Evolutionary conservation across 208 protist genomes (phyloP).

Genomic region (Lotmaria passim): DNA sequence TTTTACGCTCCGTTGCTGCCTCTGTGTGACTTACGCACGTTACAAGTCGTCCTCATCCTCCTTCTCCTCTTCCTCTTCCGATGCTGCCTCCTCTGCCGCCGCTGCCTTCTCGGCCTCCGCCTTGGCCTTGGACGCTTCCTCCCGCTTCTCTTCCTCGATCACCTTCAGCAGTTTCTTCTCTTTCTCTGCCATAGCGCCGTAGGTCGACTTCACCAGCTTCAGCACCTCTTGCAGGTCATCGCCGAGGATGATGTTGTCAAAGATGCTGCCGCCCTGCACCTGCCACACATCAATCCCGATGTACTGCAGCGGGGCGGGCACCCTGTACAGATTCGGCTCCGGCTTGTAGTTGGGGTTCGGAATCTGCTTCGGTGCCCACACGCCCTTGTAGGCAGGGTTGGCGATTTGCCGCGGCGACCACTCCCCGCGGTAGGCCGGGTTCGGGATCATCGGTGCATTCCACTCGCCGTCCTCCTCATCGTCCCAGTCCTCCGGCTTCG

Average conservation of each 20-base stretch:
- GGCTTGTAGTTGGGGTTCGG: conserved; percentile 91
- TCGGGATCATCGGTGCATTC: conserved; percentile 85
- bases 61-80: background rate
- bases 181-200: conserved; percentile 34
- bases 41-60: conserved; percentile 13
- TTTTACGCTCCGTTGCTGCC: conserved; percentile 3
- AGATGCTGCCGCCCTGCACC: conserved; percentile 95
- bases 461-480: conserved; percentile 91
- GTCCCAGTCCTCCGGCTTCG: conserved; percentile 94
- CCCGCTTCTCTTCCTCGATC: conserved; percentile 16
- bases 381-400: conserved; percentile 96
- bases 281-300: conserved; percentile 97
- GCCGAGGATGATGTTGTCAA: conserved; percentile 95
- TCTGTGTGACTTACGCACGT: too few relatives aligned
- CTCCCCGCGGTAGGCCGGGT: conserved; percentile 88
- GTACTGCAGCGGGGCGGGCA: conserved; percentile 60
- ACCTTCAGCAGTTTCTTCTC: conserved; percentile 20
- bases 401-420: conserved; percentile 88
- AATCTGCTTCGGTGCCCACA: conserved; percentile 89
- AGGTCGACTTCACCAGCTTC: conserved; percentile 29
- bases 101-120: conserved; percentile 4
- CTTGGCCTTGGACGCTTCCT: conserved; percentile 1
- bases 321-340: conserved; percentile 79
- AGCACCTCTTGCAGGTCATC: conserved; percentile 90
- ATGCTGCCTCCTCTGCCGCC: background rate